A percentile compares a stretch with the other conserved stretches of the same genome.
Conservation (phyloP, 768 basidiomycete genomes). For the Trametes sanguinea region DNA sequence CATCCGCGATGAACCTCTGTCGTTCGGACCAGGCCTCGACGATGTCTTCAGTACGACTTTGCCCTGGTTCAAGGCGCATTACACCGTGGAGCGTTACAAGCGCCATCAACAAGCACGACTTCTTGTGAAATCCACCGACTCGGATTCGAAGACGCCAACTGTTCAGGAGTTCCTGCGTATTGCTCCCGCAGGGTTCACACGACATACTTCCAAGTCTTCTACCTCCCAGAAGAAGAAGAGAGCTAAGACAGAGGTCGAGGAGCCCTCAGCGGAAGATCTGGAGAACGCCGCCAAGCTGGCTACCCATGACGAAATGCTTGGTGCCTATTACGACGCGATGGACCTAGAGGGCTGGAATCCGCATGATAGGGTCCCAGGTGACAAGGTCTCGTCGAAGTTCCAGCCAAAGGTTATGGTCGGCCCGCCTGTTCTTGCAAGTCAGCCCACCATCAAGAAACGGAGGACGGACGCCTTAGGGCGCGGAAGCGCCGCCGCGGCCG, state of each 20-base stretch:
- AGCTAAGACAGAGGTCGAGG: too few relatives aligned
- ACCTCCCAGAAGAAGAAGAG: too few relatives aligned
- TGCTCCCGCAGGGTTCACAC: too few relatives aligned
- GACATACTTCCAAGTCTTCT: too few relatives aligned
- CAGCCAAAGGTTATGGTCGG: neutral
- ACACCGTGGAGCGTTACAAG: neutral
- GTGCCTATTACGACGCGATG: neutral
- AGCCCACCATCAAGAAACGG: neutral
- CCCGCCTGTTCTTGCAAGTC: neutral
- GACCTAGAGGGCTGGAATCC: neutral
- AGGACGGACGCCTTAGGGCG: neutral
- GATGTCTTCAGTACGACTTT: neutral
- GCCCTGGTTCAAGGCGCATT: constrained; percentile 4
- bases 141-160: too few relatives aligned
- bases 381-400: neutral
- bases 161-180: too few relatives aligned
- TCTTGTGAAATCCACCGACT: too few relatives aligned
- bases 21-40: neutral
- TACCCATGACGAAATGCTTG: neutral
- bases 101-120: too few relatives aligned
- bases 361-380: neutral
- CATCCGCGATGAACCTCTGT: neutral
- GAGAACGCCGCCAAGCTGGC: neutral
- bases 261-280: neutral
- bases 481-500: too few relatives aligned